A percentile compares a stretch with the other conserved stretches of the same genome.
Evolutionary conservation across 2,329 filamentous ascomycete species (phyloP).

Genomic region (Colletotrichum abscissum): DNA sequence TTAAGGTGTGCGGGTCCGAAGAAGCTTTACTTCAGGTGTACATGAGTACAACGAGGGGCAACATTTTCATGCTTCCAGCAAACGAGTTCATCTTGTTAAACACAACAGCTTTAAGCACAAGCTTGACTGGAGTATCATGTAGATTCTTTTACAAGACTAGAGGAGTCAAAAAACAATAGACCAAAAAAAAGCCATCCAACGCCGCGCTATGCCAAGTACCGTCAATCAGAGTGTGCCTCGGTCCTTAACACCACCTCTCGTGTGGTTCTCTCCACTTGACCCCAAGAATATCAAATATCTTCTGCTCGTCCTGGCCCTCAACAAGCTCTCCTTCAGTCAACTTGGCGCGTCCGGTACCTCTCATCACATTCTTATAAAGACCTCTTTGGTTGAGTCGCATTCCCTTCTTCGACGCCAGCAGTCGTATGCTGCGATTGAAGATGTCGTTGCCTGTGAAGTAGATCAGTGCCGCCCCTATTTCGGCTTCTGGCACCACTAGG

Average conservation of each 20-base stretch:
- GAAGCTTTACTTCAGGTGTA: too few relatives aligned
- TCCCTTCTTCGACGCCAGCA: constrained; percentile 82
- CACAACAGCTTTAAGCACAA: background rate
- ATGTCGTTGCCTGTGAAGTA: constrained; percentile 97
- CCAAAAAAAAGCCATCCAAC: constrained; percentile 10
- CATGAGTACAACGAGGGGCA: background rate
- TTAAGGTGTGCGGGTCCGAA: background rate
- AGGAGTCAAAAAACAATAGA: background rate
- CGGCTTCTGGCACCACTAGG: constrained; percentile 80
- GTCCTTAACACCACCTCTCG: constrained; percentile 76
- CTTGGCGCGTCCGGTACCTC: constrained; percentile 67
- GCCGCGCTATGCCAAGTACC: constrained; percentile 17
- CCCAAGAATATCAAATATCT: constrained; percentile 83
- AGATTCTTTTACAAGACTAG: background rate
- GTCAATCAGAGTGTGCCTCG: background rate
- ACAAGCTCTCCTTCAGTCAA: constrained; percentile 76
- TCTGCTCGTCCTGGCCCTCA: constrained; percentile 80
- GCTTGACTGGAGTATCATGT: background rate
- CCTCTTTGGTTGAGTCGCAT: constrained; percentile 90
- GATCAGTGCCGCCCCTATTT: constrained; percentile 87
- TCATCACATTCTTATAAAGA: constrained; percentile 77
- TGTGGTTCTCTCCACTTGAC: constrained; percentile 87
- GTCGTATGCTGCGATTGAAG: constrained; percentile 87
- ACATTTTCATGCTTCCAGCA: too few relatives aligned
- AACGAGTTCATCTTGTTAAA: background rate